phyloP scores from a whole-genome alignment of 345 rosid species.

The Psidium guajava region DNA sequence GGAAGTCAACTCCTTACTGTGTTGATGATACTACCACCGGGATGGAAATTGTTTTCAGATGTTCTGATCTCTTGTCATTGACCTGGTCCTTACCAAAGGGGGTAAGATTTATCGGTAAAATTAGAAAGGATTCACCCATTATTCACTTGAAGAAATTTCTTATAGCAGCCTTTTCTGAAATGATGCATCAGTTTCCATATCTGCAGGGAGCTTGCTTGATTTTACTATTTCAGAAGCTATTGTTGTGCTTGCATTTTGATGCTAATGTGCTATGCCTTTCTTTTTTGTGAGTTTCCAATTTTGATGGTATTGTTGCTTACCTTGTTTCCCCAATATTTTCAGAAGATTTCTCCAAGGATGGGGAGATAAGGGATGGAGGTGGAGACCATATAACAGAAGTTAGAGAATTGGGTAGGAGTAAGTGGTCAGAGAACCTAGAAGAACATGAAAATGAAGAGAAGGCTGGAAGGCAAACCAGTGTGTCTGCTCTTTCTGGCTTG shows the following conservation, averaged over 20 bases:
- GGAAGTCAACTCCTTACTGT: not conserved
- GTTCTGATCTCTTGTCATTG: not conserved
- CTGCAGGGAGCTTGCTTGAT: not conserved
- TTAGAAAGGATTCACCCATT: not conserved
- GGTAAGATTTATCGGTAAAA: not conserved
- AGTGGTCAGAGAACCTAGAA: constrained; percentile 74
- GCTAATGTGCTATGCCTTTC: not conserved
- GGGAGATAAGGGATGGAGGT: constrained; percentile 40
- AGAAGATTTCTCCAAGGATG: constrained; percentile 20
- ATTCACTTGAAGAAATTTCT: not conserved
- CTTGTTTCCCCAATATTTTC: not conserved
- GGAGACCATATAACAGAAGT: constrained; percentile 29
- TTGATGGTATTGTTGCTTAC: not conserved
- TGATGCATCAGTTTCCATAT: not conserved
- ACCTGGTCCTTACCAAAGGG: not conserved
- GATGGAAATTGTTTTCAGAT: not conserved
- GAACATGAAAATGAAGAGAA: constrained; percentile 42
- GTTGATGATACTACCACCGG: not conserved
- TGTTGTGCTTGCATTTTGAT: not conserved
- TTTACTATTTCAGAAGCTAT: not conserved
- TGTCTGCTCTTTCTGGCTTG: constrained; percentile 40
- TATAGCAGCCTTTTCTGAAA: not conserved
- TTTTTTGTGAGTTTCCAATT: not conserved
- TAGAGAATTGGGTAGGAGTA: constrained; percentile 66
- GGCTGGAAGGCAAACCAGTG: constrained; percentile 15